Base-by-base conservation (phyloP, 805 yeast genomes). In the Kodamaea leandrae region DNA sequence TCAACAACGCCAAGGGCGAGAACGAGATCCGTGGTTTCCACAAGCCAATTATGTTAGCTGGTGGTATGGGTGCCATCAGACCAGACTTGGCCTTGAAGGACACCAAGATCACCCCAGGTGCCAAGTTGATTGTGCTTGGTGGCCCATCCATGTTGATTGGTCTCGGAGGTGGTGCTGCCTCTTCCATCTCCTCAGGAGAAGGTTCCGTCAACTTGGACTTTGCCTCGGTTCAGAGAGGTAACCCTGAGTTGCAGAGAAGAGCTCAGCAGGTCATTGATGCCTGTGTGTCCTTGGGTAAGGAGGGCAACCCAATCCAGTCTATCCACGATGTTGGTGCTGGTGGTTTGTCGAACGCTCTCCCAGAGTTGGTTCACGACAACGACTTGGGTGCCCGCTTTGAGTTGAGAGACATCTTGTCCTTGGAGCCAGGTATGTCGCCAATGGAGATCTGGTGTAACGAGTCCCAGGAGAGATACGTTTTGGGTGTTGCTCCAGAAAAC, bases 401-500 rank as follows among this genome's bases (percentile, higher is more conserved):
- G 64, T 75, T 93, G 50, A 81, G 99, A 66, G 85, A 90, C 42
- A 83, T 93, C 43, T 78, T 95, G 42, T 83, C 89, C 26, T 76
- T 89, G 50, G 99, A 93, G 64, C 95, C 96, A 36, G 95, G 97
- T 44, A 88, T 93, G 97, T 91, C 98, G 4, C 98, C 99, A 42
- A 87, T 93, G 96, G 99, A 93, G 71, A 88, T 93, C 49, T 93
- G 99, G 99, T 93, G 99, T 78, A 91, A 95, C 56, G 99, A 93
- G 68, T 93, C 98, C 2, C 99, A 93, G 70, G 99, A 93, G 66
- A 82, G 99, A 64, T 93, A 90, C 55, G 99, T 93, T 17, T 66
- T 93, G 54, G 98, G 96, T 50, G 95, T 93, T 47, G 76, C 88
- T 12, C 86, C 86, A 41, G 81, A 79, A 46, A 86, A 89, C 59